Evolutionary conservation across 2,329 filamentous ascomycete genomes (phyloP).

Genomic region (Geosmithia putterillii): DNA sequence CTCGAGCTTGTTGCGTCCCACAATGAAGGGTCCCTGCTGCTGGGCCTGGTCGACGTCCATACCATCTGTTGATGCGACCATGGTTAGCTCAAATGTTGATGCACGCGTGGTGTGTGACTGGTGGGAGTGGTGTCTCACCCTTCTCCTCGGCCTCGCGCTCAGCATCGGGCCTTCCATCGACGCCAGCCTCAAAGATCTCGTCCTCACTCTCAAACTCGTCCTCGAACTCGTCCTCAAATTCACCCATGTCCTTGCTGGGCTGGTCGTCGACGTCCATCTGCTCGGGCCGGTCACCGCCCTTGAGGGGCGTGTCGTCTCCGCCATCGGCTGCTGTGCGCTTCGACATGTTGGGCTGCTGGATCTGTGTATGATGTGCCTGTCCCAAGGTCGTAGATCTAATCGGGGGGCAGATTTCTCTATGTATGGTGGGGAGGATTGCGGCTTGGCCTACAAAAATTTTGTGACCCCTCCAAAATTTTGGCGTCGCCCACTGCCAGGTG

Average conservation of each 20-base stretch:
- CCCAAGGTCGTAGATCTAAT: neutral
- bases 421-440: neutral
- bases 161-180: constrained; percentile 83
- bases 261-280: constrained; percentile 53
- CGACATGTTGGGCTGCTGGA: constrained; percentile 31
- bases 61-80: constrained; percentile 44
- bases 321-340: constrained; percentile 42
- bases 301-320: constrained; percentile 37
- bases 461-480: constrained; percentile 3
- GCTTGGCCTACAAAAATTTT: constrained; percentile 1
- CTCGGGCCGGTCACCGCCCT: constrained; percentile 48
- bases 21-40: constrained; percentile 74
- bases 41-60: constrained; percentile 71
- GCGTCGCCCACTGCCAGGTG: neutral
- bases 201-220: constrained; percentile 82
- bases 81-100: neutral
- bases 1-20: constrained; percentile 82
- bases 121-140: constrained; percentile 23
- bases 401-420: neutral
- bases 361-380: neutral
- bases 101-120: neutral
- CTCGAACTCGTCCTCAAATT: constrained; percentile 94
- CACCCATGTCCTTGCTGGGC: constrained; percentile 47
- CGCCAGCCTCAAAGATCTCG: constrained; percentile 87
- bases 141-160: constrained; percentile 86